phyloP scores from a whole-genome alignment of 2,329 filamentous ascomycete genomes.

The Colletotrichum destructivum region DNA sequence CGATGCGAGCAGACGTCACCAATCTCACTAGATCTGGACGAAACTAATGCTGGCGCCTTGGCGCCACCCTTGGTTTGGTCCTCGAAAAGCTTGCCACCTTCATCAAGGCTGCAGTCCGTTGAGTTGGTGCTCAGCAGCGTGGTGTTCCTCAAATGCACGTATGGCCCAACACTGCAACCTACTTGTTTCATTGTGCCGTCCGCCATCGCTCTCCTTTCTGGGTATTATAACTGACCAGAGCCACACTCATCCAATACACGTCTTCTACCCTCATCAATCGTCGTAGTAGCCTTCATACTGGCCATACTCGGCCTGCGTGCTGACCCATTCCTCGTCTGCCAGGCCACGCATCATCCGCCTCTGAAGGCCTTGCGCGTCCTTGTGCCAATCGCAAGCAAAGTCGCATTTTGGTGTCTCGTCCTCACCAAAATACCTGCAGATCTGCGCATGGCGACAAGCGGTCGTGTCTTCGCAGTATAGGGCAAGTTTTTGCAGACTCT shows the following conservation, averaged over 20 bases:
- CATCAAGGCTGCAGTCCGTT: not conserved
- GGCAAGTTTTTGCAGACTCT: slow-evolving; percentile 78
- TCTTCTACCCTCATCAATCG: slow-evolving; percentile 49
- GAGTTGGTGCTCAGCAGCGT: not conserved
- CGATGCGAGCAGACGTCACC: slow-evolving; percentile 1
- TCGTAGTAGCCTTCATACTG: slow-evolving; percentile 70
- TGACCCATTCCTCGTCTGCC: slow-evolving; percentile 74
- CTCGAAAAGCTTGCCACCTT: not conserved
- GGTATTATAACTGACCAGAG: slow-evolving; percentile 1
- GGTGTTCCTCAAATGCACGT: not conserved
- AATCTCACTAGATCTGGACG: not conserved
- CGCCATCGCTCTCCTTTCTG: not conserved
- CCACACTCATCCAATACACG: not conserved
- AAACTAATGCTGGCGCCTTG: not conserved
- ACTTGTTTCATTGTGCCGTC: not conserved
- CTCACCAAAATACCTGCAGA: slow-evolving; percentile 86
- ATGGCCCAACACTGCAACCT: not conserved
- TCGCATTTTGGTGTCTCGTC: slow-evolving; percentile 71
- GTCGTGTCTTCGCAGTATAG: slow-evolving; percentile 85
- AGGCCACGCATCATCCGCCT: slow-evolving; percentile 70
- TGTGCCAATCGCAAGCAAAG: slow-evolving; percentile 85
- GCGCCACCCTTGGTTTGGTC: not conserved
- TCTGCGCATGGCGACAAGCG: slow-evolving; percentile 81
- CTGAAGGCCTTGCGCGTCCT: slow-evolving; percentile 73
- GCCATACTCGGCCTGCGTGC: slow-evolving; percentile 73